phyloP scores from a whole-genome alignment of 805 yeast genomes.

The Ogataea angusta region DNA sequence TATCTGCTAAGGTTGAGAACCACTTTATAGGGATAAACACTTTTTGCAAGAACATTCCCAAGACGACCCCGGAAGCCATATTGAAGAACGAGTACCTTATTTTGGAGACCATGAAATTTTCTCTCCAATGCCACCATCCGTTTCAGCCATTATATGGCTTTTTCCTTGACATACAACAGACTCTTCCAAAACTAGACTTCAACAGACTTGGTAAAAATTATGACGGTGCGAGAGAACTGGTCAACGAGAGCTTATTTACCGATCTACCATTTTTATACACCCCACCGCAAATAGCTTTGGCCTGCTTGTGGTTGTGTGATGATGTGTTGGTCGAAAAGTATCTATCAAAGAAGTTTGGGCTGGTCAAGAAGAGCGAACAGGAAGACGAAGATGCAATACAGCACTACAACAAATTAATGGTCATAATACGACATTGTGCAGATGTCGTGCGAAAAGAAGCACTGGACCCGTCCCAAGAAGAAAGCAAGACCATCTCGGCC shows the following conservation, averaged over 20 bases:
- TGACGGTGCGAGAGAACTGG: constrained; percentile 63
- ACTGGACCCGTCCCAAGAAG: constrained; percentile 52
- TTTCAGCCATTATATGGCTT: constrained; percentile 90
- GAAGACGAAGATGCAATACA: constrained; percentile 20
- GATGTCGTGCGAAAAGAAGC: constrained; percentile 38
- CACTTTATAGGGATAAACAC: constrained; percentile 81
- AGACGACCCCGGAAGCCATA: constrained; percentile 63
- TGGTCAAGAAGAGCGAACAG: constrained; percentile 20
- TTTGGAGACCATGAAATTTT: constrained; percentile 70
- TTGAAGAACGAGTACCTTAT: constrained; percentile 77
- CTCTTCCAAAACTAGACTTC: constrained; percentile 46
- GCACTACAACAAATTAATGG: constrained; percentile 43
- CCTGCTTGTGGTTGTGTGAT: constrained; percentile 71
- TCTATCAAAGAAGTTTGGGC: constrained; percentile 57
- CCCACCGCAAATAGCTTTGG: constrained; percentile 94
- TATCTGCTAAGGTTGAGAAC: constrained; percentile 93
- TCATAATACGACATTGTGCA: constrained; percentile 48
- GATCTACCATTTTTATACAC: constrained; percentile 77
- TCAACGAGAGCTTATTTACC: constrained; percentile 66
- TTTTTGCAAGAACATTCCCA: constrained; percentile 68
- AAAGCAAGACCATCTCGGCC: constrained; percentile 58
- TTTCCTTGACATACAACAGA: constrained; percentile 80
- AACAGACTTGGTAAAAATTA: constrained; percentile 64
- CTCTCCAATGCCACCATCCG: constrained; percentile 85
- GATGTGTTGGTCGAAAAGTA: constrained; percentile 63